Percentiles rank a stretch among this genome's conserved stretches.
These are phyloP conservation scores for Mycena rebaudengoi DNA, from an alignment of 768 basidiomycete genomes.

Conservation along the genomic window DNA sequence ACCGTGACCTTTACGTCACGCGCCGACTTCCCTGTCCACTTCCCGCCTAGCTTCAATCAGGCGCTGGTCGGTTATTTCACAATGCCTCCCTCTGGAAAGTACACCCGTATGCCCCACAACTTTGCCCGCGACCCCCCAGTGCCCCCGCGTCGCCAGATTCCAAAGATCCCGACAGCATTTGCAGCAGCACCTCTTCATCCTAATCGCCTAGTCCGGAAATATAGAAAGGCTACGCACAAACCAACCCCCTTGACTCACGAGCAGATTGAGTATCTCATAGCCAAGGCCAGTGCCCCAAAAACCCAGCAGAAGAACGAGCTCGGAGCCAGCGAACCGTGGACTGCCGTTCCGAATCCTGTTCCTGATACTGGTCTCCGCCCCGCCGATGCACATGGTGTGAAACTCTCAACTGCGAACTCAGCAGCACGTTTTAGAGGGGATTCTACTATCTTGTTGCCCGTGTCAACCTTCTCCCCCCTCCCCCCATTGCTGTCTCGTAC, in stretches of 20 bases:
- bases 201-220: constrained; percentile 26
- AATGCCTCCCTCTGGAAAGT: constrained; percentile 17
- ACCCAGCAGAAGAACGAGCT: constrained; percentile 24
- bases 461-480: neutral
- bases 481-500: neutral
- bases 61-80: neutral
- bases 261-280: constrained; percentile 24
- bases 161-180: neutral
- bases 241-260: constrained; percentile 17
- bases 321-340: constrained; percentile 34
- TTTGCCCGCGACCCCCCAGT: constrained; percentile 6
- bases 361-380: constrained; percentile 51
- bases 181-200: constrained; percentile 4
- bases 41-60: neutral
- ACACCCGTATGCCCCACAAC: constrained; percentile 3
- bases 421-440: no score
- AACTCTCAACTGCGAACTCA: constrained; percentile 32
- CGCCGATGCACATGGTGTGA: constrained; percentile 39
- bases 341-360: constrained; percentile 58
- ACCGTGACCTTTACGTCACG: neutral
- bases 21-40: neutral
- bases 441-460: neutral
- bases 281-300: constrained; percentile 21
- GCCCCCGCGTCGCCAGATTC: neutral
- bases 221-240: constrained; percentile 21